Percentiles rank a stretch among this genome's conserved stretches.
These are phyloP conservation scores for Ashbya aceris DNA, from an alignment of 1,139 yeast species.

Conservation along the genomic window DNA sequence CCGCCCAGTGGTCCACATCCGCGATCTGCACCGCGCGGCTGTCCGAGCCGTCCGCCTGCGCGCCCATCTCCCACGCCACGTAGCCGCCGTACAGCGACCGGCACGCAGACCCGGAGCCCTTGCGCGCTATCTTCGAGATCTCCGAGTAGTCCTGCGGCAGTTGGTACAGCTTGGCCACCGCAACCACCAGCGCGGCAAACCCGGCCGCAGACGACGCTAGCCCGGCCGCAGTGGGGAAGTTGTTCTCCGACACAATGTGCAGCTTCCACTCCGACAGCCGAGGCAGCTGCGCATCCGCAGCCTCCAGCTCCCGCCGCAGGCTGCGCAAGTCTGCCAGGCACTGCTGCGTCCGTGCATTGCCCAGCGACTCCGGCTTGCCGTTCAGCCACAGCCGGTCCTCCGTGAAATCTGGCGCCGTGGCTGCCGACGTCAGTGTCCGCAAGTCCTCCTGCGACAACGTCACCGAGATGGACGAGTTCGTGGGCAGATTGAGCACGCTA, in stretches of 20 bases:
- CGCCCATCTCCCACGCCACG: constrained; percentile 99
- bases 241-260: constrained; percentile 85
- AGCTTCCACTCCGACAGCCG: constrained; percentile 56
- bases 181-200: constrained; percentile 86
- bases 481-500: constrained; percentile 76
- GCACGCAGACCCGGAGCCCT: constrained; percentile 98
- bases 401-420: constrained; percentile 48
- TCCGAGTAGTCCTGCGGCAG: constrained; percentile 78
- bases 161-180: constrained; percentile 72
- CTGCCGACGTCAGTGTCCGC: constrained; percentile 83
- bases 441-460: constrained; percentile 85
- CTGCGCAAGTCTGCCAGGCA: constrained; percentile 69
- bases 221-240: constrained; percentile 99
- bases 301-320: constrained; percentile 52
- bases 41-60: constrained; percentile 61
- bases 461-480: constrained; percentile 90
- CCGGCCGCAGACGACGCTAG: constrained; percentile 98
- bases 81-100: constrained; percentile 94
- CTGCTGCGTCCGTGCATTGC: constrained; percentile 64
- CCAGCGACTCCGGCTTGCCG: constrained; percentile 59
- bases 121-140: constrained; percentile 86
- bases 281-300: constrained; percentile 41
- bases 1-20: constrained; percentile 79
- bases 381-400: constrained; percentile 76
- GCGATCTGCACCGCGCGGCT: constrained; percentile 91